Base-by-base conservation (phyloP, 805 yeast genomes). In the Metschnikowia peoriensis region DNA sequence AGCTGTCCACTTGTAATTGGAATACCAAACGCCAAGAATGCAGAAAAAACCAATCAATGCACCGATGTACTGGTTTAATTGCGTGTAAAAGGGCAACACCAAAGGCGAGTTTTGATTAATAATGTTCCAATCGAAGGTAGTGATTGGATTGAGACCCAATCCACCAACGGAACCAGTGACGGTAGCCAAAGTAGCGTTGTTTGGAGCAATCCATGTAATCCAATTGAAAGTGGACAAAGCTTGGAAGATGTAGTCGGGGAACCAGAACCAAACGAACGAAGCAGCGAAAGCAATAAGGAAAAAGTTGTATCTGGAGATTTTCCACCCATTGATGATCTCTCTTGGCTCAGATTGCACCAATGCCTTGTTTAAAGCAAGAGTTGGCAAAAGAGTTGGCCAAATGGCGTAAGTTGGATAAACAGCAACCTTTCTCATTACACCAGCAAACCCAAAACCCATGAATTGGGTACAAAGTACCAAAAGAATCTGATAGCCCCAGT, bases 381-480 rank as follows among this genome's bases (percentile, higher is more conserved):
- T 62, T 4, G 72, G 72, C 50, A 69, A 56, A 10, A 63, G 47
- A 2, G 66, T 61, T 38, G 84, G 85, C 87, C 87, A 83, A 35
- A 83, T 62, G 11, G 82, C 72, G 50, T 72, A 67, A 4, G 69
- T 67, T 12, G 83, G 84, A 59, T 81, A 82, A 8, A 83, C 76
- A 2, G 75, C 76, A 47, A 69, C 58, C 53, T 58, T 65, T 46
- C 70, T 56, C 53, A 67, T 50, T 10, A 66, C 53, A 27, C 72
- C 70, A 16, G 69, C 67, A 46, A 67, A 60, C 0, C 72, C 70
- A 55, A 66, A 62, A 2, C 71, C 71, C 64, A 66, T 54, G 49
- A 63, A 66, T 45, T 65, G 60, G 12, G 62, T 62, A n/a, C 64
- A 54, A 16, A 67, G 56, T 17, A 60, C 53, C 48, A 66, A 56